Conservation (phyloP, 2,329 filamentous ascomycete genomes). For the Coleophoma eucalyptorum region DNA sequence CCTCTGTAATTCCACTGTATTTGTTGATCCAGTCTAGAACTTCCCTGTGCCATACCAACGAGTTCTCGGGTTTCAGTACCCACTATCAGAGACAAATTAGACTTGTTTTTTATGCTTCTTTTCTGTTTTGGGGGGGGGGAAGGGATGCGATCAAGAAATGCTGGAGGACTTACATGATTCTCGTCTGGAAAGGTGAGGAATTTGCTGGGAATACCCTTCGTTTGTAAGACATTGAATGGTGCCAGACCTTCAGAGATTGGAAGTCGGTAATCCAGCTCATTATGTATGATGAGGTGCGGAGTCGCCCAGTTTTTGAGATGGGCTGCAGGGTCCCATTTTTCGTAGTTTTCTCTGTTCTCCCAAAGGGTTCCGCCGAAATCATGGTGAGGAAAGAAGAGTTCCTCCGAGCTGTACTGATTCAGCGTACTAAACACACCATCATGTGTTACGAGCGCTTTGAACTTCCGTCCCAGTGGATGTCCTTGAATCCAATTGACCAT, state of each 20-base stretch:
- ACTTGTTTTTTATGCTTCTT: too few species aligned
- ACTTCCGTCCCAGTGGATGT: constrained; percentile 73
- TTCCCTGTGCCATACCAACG: constrained; percentile 82
- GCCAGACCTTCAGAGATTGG: constrained; percentile 75
- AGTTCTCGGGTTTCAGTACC: constrained; percentile 91
- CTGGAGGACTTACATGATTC: constrained; percentile 44
- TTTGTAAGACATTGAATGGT: constrained; percentile 62
- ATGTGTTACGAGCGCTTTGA: constrained; percentile 85
- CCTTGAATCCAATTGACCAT: constrained; percentile 94
- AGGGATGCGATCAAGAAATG: too few species aligned
- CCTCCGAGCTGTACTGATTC: constrained; percentile 61
- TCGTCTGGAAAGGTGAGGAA: constrained; percentile 68
- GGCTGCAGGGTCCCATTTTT: constrained; percentile 64
- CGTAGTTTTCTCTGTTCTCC: constrained; percentile 59
- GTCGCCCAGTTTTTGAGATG: constrained; percentile 55
- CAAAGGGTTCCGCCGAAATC: constrained; percentile 54
- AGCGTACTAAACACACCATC: constrained; percentile 78
- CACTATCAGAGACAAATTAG: constrained; percentile 39
- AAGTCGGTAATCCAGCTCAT: constrained; percentile 83
- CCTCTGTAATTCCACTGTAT: constrained; percentile 43
- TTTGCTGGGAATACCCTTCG: constrained; percentile 54
- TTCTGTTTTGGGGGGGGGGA: too few species aligned
- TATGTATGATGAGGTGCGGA: constrained; percentile 87
- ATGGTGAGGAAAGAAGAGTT: constrained; percentile 68
- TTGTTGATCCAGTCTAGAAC: constrained; percentile 77